These are phyloP conservation scores for Kazachstania sp. DNA, from an alignment of 1,139 yeast genomes.

Conservation along the genomic window DNA sequence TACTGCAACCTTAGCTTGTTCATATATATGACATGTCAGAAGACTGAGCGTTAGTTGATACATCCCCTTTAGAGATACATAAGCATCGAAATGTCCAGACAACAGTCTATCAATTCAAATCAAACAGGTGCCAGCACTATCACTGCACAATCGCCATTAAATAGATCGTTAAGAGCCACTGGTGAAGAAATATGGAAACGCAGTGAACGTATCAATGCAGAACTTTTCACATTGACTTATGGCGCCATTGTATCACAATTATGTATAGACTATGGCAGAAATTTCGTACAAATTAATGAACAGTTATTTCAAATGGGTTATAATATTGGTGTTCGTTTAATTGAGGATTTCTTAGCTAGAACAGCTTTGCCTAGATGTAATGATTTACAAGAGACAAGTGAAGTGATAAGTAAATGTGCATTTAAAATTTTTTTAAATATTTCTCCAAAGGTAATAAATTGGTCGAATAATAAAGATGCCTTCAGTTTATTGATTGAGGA, in stretches of 20 bases:
- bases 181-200: constrained; percentile 94
- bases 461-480: constrained; percentile 68
- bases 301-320: constrained; percentile 92
- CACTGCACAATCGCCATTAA: constrained; percentile 8
- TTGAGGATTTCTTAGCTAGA: constrained; percentile 87
- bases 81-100: background rate
- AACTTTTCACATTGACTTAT: constrained; percentile 82
- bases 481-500: constrained; percentile 70
- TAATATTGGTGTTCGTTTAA: constrained; percentile 81
- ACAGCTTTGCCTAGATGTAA: constrained; percentile 78
- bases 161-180: constrained; percentile 36
- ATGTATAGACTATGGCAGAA: constrained; percentile 71
- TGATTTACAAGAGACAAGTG: constrained; percentile 79
- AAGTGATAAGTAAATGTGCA: constrained; percentile 75
- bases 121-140: background rate
- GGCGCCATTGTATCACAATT: constrained; percentile 94
- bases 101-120: background rate
- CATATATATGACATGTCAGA: too few relatives aligned
- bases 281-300: constrained; percentile 69
- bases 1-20: too few relatives aligned
- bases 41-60: too few relatives aligned
- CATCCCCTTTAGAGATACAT: background rate
- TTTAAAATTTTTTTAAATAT: constrained; percentile 83
- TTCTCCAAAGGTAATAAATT: constrained; percentile 65
- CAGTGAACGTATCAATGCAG: constrained; percentile 86